Base-by-base conservation (phyloP, 2,329 filamentous ascomycete genomes). In the Microascus cirrosus region DNA sequence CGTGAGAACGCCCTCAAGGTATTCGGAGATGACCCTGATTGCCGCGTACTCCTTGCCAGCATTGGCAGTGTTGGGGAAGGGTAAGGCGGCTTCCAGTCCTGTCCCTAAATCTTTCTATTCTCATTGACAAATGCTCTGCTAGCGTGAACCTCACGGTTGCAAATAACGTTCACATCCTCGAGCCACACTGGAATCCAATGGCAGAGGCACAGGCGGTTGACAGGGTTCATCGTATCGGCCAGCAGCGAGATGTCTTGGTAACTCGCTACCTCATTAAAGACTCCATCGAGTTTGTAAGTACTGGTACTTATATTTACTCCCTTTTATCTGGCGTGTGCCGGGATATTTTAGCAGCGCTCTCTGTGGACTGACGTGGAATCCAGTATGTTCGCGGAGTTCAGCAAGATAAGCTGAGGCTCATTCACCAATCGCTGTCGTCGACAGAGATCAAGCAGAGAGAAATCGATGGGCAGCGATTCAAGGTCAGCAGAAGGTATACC, bases 111-210 rank as follows among this genome's bases (percentile, higher is more conserved):
- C 13, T 1, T 54, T 20, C 20, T 20, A 3, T 24, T 12, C 28
- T 24, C 12, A n/a, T 6, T 34, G n/a, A 32, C 48, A 1, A 6
- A 11, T 0, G 13, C 3, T 3, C 5, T 32, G 0, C 1, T 4
- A 76, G 76, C 11, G 59, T 81, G 0, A 79, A 80, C n/a, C 67
- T 81, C 2, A 73, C 74, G 0, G 69, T 69, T 0, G 77, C 77
- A 0, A 77, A 74, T 51, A 70, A 73, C 0, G 72, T 82, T 0
- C 77, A 77, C 59, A 73, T 82, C 2, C 65, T 81, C 0, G 79
- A 82, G 55, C 73, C 76, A 0, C 79, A 82, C 28, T 82, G 78
- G 78, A 82, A 81, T 45, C 78, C 78, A 0, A 74, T 71, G 2
- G 72, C 79, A 0, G 79, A 81, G 59, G 73, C 71, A 13, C 79